Base-by-base conservation (phyloP, 306 rosid species). In the Fagus sylvatica region DNA sequence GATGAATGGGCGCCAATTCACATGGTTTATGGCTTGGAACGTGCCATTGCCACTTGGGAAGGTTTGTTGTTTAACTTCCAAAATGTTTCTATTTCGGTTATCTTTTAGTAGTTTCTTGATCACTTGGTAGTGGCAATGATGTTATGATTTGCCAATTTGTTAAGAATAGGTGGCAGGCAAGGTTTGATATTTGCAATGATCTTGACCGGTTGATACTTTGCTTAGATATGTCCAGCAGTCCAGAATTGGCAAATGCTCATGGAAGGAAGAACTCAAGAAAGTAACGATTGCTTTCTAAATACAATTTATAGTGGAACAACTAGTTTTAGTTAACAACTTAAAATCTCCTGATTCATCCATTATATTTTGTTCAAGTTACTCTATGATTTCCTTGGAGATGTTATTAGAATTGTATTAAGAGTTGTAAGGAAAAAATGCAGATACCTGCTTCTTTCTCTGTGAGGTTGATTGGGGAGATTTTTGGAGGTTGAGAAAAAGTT, bases 41-140 rank as follows among this genome's bases (percentile, higher is more conserved):
- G 84, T 37, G 98, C 98, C 66, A 84, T 95, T 36, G 98, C 98
- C 64, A 95, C 98, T 64, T 95, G 98, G 98, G 98, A 95, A 86
- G 98, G 98, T 95, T 19, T 77, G 89, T 19, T 77, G 89, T 72
- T 60, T 51, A 72, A 8, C 77, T 79, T 71, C 19, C 62, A 34
- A 22, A 34, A n/a, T 43, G 39, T 53, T 53, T 41, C 32, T 70
- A 16, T 34, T 49, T 37, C 13, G 56, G 13, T 62, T 60, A 19
- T 71, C 66, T 75, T 61, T 78, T 71, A 30, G 19, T 73, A 19
- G 15, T 53, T 48, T 60, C 43, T 46, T 13, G 7, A 17, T 22
- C 70, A 37, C 67, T 37, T 65, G 5, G 32, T 4, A 37, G 10
- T 65, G 71, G 71, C 49, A 37, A 17, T 65, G 49, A 37, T 39